Base-by-base conservation (phyloP, 768 basidiomycete genomes). In the Leccinum incarnatum region DNA sequence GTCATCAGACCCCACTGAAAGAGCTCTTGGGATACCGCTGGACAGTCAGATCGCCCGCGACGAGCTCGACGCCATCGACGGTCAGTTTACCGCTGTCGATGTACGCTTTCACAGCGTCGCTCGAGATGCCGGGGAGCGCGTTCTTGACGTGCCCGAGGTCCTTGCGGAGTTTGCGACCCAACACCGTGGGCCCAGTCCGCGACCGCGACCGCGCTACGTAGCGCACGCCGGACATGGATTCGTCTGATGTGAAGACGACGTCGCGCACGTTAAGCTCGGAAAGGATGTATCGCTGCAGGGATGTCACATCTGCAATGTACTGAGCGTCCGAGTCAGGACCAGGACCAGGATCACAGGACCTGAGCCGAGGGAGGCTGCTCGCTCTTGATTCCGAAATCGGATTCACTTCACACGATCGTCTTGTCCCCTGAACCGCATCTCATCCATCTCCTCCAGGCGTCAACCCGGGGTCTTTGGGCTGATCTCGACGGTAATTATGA, bases 231-330 rank as follows among this genome's bases (percentile, higher is more conserved):
- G 93, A 93, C 30, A 82, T 74, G 12, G 79, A 76, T 74, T 98
- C 97, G 70, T 97, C 91, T 2, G 89, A 89, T 55, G 88, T 95
- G 81, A 97, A 92, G 61, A 91, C 73, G 65, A 99, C 78, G 64
- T 92, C 87, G 25, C 94, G 92, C 57, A 98, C 86, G 75, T 99
- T 99, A 67, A 99, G 86, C 72, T 99, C 96, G 15, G 93, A 95
- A 66, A 87, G 81, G 66, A 99, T 87, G 77, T 98, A 98, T 46
- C 86, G 81, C 63, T 91, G 87, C 55, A 99, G 81, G 5, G 90
- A 85, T 64, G 82, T 81, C 69, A 92, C 86, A 70, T 99, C 97
- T 50, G 83, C 85, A 55, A 97, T 81, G 76, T 93, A 98, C 69
- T 86, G 80, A 37, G 79, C 72, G 59, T 93, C 88, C n/a, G n/a